Evolutionary conservation across 1,284 basidiomycete genomes (phyloP).

Genomic region (Vanrija sp.): DNA sequence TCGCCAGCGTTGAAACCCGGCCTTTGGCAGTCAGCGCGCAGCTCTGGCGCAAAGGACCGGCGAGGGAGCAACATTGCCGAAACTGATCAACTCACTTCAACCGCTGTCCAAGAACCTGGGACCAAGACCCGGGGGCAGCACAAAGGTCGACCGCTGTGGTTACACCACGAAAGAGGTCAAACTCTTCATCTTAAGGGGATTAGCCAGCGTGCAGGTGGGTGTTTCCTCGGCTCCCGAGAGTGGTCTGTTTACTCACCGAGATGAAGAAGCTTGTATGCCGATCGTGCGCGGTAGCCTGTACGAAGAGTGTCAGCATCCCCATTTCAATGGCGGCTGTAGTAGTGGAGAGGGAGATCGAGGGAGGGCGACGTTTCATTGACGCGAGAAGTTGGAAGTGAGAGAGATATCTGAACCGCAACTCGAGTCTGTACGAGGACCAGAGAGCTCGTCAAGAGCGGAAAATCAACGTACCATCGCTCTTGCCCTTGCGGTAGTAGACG

Average conservation of each 20-base stretch:
- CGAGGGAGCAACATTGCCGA: constrained; percentile 4
- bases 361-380: not conserved
- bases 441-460: not conserved
- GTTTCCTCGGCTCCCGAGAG: no score
- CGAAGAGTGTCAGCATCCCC: not conserved
- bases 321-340: not conserved
- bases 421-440: not conserved
- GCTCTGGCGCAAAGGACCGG: not conserved
- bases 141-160: constrained; percentile 56
- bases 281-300: constrained; percentile 55
- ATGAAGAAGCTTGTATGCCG: constrained; percentile 55
- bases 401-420: no score
- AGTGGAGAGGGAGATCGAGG: not conserved
- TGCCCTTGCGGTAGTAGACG: constrained; percentile 54
- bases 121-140: constrained; percentile 56
- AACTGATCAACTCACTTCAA: constrained; percentile 34
- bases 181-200: constrained; percentile 52
- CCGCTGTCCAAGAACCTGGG: constrained; percentile 42
- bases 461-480: constrained; percentile 29
- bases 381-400: not conserved
- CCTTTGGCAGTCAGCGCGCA: constrained; percentile 3
- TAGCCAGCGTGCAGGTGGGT: not conserved
- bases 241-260: constrained; percentile 16
- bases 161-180: constrained; percentile 51
- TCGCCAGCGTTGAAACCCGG: constrained; percentile 13